Percentiles rank a stretch among this genome's conserved stretches.
These are phyloP conservation scores for Fusarium tanahbumbuense DNA, from an alignment of 2,329 filamentous ascomycete genomes.

Conservation along the genomic window DNA sequence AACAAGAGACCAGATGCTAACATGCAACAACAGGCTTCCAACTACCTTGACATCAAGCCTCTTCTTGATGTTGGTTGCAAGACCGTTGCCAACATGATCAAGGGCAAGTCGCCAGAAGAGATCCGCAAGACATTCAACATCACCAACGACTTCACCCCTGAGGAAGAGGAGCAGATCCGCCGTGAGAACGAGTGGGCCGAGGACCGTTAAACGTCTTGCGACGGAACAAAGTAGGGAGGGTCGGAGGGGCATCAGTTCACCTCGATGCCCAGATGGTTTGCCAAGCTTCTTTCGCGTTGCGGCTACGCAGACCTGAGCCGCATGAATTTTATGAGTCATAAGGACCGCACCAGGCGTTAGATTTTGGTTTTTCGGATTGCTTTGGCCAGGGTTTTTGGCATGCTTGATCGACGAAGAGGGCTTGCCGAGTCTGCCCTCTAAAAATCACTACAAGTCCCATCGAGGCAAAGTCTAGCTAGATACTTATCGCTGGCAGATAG, in stretches of 20 bases:
- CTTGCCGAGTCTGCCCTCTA: slow-evolving; percentile 10
- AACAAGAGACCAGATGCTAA: slow-evolving; percentile 35
- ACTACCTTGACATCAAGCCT: slow-evolving; percentile 99
- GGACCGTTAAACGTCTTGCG: slow-evolving; percentile 68
- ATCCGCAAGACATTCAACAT: slow-evolving; percentile 99
- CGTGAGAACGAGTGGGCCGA: slow-evolving; percentile 93
- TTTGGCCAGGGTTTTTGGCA: slow-evolving; percentile 38
- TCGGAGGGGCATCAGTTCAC: background rate
- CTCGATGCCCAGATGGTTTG: background rate
- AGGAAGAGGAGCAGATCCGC: slow-evolving; percentile 98
- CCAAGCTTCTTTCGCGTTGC: slow-evolving; percentile 1
- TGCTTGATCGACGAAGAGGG: slow-evolving; percentile 23
- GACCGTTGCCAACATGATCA: slow-evolving; percentile 99
- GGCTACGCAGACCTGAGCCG: background rate
- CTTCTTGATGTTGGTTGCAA: slow-evolving; percentile 98
- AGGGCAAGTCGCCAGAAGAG: slow-evolving; percentile 99
- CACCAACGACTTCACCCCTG: slow-evolving; percentile 98
- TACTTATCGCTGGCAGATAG: slow-evolving; percentile 3
- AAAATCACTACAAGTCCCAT: slow-evolving; percentile 8
- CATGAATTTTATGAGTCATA: slow-evolving; percentile 28
- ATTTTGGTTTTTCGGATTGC: slow-evolving; percentile 37
- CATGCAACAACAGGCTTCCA: slow-evolving; percentile 75
- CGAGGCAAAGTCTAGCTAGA: slow-evolving; percentile 17
- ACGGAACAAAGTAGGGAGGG: slow-evolving; percentile 1
- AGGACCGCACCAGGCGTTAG: slow-evolving; percentile 41